Percentiles rank a stretch among this genome's conserved stretches.
phyloP scores from a whole-genome alignment of 352 stramenopile genomes.

The Discostella stelligera region DNA sequence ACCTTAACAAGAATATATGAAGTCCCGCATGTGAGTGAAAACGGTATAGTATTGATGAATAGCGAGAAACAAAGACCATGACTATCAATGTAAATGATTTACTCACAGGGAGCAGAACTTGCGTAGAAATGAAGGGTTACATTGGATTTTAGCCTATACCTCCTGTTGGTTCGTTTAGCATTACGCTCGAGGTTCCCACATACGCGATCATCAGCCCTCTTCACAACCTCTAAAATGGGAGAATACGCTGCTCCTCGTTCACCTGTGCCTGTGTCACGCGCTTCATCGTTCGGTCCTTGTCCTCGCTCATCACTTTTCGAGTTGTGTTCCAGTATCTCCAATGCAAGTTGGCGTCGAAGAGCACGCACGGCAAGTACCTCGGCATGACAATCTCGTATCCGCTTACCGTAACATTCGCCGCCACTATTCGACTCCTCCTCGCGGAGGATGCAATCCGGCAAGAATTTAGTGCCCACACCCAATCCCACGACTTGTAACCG shows the following conservation, averaged over 20 bases:
- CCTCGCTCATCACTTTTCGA: neutral
- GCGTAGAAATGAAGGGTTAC: conserved; percentile 78
- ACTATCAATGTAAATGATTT: neutral
- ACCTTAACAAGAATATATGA: neutral
- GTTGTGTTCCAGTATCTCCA: conserved; percentile 34
- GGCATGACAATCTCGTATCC: conserved; percentile 67
- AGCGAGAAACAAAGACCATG: neutral
- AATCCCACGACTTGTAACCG: conserved; percentile 61
- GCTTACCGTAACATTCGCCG: conserved; percentile 36
- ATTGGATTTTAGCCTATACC: conserved; percentile 48
- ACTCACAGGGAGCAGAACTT: conserved; percentile 69
- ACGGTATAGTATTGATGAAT: neutral
- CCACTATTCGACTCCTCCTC: conserved; percentile 34
- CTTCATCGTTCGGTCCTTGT: neutral
- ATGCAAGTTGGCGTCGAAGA: conserved; percentile 51
- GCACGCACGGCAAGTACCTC: conserved; percentile 72
- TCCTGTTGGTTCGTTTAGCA: neutral
- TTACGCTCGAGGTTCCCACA: neutral
- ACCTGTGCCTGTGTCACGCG: neutral
- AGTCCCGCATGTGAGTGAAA: no score
- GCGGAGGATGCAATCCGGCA: conserved; percentile 48
- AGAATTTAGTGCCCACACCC: conserved; percentile 79
- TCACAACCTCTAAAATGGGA: conserved; percentile 15
- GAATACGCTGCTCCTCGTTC: neutral
- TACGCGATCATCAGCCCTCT: neutral